Percentiles rank a stretch among this genome's conserved stretches.
These are phyloP conservation scores for Vachellia collinsii DNA, from an alignment of 306 rosid genomes.

Conservation along the genomic window DNA sequence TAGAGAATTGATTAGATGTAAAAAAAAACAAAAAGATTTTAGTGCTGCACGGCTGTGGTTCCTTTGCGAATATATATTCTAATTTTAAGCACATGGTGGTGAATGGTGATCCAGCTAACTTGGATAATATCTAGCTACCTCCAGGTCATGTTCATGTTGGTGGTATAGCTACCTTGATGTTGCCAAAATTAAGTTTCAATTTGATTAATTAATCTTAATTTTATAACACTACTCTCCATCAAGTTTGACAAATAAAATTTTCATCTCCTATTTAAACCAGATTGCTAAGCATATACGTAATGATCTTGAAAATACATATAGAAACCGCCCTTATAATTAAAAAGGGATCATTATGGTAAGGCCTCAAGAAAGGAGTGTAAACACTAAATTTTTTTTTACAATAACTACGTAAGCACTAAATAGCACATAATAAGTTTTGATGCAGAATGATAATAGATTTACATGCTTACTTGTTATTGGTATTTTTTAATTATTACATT, in stretches of 20 bases:
- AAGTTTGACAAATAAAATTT: not conserved
- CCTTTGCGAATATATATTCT: no score
- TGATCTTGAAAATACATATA: not conserved
- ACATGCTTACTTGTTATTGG: no score
- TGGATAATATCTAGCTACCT: not conserved
- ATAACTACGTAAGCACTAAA: no score
- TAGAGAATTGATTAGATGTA: no score
- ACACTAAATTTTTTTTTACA: no score
- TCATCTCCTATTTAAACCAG: not conserved
- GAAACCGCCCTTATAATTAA: not conserved
- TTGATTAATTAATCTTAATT: not conserved
- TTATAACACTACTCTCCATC: not conserved
- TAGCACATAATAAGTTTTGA: no score
- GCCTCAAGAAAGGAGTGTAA: no score
- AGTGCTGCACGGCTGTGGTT: not conserved
- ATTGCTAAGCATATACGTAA: not conserved
- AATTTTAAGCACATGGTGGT: not conserved
- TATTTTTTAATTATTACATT: no score
- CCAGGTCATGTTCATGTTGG: not conserved
- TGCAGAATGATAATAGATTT: no score
- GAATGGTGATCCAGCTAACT: not conserved
- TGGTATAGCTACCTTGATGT: not conserved
- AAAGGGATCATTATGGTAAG: not conserved
- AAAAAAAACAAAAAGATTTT: not conserved
- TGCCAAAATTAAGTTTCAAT: not conserved